Conservation (phyloP, 106 monocot genomes). For the Iris macrosiphon region DNA sequence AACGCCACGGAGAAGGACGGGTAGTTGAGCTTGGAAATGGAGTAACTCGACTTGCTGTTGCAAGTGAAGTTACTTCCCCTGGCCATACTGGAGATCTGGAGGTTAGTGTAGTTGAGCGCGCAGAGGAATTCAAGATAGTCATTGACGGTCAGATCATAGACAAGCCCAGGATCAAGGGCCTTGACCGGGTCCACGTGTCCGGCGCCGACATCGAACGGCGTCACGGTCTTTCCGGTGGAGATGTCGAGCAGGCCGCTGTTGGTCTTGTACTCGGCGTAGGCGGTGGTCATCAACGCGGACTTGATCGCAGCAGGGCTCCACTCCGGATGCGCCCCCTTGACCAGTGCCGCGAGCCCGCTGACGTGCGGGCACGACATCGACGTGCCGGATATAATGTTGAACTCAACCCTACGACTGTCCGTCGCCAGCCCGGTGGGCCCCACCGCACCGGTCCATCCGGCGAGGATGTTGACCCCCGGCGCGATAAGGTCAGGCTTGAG, state of each 20-base stretch:
- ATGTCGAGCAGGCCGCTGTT: constrained; percentile 57
- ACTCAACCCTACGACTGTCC: constrained; percentile 59
- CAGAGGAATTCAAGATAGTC: constrained; percentile 90
- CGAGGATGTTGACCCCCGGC: constrained; percentile 94
- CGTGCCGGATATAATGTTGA: constrained; percentile 97
- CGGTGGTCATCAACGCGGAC: constrained; percentile 85
- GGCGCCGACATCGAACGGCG: constrained; percentile 75
- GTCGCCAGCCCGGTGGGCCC: constrained; percentile 66
- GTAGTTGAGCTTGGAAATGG: constrained; percentile 64
- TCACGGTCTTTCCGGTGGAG: constrained; percentile 48
- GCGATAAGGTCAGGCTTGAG: constrained; percentile 91
- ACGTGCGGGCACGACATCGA: constrained; percentile 99
- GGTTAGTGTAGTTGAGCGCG: constrained; percentile 68
- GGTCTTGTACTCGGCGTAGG: constrained; percentile 47
- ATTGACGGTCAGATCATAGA: constrained; percentile 58
- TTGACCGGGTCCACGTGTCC: constrained; percentile 79
- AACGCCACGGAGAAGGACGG: constrained; percentile 85
- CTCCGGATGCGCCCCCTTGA: constrained; percentile 61
- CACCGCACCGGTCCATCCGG: constrained; percentile 71
- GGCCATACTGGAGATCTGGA: constrained; percentile 42
- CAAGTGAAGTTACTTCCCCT: constrained; percentile 38
- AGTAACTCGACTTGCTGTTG: constrained; percentile 25
- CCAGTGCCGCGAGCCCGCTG: constrained; percentile 85
- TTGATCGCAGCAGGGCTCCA: constrained; percentile 80
- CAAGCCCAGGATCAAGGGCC: constrained; percentile 79